Conservation (phyloP, 1,139 yeast species). For the Magnusiomyces fungicola region DNA sequence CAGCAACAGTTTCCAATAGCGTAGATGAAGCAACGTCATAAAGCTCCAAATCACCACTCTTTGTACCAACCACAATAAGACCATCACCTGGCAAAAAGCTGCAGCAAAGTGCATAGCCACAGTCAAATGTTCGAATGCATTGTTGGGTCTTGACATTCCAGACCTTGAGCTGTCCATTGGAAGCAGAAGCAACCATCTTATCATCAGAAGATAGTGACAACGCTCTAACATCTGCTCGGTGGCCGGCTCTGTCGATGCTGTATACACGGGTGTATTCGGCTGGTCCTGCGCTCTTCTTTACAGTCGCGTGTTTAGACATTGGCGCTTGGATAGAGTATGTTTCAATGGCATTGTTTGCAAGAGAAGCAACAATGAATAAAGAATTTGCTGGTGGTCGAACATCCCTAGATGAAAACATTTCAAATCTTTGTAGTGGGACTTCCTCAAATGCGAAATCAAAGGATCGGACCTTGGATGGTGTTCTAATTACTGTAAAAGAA, state of each 20-base stretch:
- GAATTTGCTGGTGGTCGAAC: conserved; percentile 3
- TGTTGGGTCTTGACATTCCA: conserved; percentile 74
- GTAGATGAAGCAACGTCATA: conserved; percentile 84
- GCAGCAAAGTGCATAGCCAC: conserved; percentile 81
- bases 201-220: conserved; percentile 77
- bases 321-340: conserved; percentile 52
- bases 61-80: conserved; percentile 81
- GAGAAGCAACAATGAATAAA: conserved; percentile 17
- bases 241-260: conserved; percentile 72
- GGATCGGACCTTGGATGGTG: conserved; percentile 30
- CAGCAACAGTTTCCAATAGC: conserved; percentile 56
- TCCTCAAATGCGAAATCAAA: conserved; percentile 29
- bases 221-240: conserved; percentile 81
- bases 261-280: conserved; percentile 47
- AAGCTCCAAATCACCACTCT: conserved; percentile 75
- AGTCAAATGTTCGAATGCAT: conserved; percentile 78
- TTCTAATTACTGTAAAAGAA: conserved; percentile 29
- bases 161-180: conserved; percentile 80
- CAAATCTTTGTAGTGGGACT: neutral
- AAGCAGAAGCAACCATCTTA: conserved; percentile 76
- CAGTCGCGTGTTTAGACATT: conserved; percentile 32
- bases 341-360: conserved; percentile 70
- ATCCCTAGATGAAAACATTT: neutral
- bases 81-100: conserved; percentile 89
- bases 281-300: conserved; percentile 38